Evolutionary conservation across 345 rosid genomes (phyloP), one percentile per base, ranked within the genome.

Genomic region (Moringa oleifera): DNA sequence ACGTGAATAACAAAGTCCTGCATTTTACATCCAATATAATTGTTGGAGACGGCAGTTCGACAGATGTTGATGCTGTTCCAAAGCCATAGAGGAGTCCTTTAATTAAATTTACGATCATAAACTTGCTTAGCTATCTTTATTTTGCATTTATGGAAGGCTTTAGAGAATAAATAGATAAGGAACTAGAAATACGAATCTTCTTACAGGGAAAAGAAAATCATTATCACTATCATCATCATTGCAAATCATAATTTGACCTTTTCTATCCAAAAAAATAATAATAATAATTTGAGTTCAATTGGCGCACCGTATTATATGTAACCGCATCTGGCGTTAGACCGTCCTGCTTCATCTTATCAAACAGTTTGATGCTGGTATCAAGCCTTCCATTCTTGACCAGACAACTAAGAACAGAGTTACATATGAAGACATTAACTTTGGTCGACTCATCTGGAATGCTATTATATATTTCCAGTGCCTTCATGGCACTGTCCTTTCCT

Each of bases 251-350:
- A n/a, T n/a, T n/a, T n/a, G n/a, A n/a, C n/a, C n/a, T n/a, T n/a
- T n/a, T n/a, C n/a, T n/a, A n/a, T n/a, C n/a, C n/a, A n/a, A n/a
- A n/a, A n/a, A 33, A 11, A 33, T 41, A 7, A 41, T 41, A 15
- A 41, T 15, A 41, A 41, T 15, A 41, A 15, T 19, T 16, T 13
- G 36, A 73, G 65, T 46, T 46, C 31, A 64, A 25, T 33, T 53
- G 25, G 50, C 78, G 19, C 81, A 93, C 98, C 81, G 89, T 81
- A 59, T 85, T 93, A 69, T 90, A 93, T 0, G 98, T 86, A 54
- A 93, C 68, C 25, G 77, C 77, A 82, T 93, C 96, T n/a, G 98
- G 98, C 71, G 59, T 64, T 23, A 93, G 81, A 47, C 98, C 98
- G 76, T 69, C 69, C 23, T 67, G 90, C 94, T 90, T 90, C 98